These are phyloP conservation scores for Penicillium samsonianum DNA, from an alignment of 495 filamentous ascomycete species.

Conservation along the genomic window DNA sequence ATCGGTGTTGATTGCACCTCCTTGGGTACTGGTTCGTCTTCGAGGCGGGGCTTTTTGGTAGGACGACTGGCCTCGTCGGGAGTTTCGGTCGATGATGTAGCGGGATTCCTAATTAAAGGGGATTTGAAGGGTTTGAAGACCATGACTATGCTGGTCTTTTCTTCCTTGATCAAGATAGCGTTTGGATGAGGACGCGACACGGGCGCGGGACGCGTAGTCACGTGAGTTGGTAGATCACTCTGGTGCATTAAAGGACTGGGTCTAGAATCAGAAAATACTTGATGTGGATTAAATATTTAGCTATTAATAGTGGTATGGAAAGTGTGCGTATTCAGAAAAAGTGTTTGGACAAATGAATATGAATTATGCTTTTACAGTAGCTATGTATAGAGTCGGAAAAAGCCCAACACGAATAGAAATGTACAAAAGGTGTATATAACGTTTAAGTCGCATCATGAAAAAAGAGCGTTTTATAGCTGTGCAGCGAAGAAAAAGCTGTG, in stretches of 20 bases:
- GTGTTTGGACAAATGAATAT: background rate
- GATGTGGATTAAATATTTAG: background rate
- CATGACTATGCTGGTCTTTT: conserved; percentile 32
- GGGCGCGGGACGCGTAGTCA: conserved; percentile 24
- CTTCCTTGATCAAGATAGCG: conserved; percentile 5
- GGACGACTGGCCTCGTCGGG: conserved; percentile 20
- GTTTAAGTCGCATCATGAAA: conserved; percentile 19
- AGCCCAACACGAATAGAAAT: conserved; percentile 17
- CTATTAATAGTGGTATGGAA: background rate
- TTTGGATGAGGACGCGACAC: conserved; percentile 11
- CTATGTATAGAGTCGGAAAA: conserved; percentile 10
- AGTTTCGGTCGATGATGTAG: conserved; percentile 5
- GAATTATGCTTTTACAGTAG: conserved; percentile 13
- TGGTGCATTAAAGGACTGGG: background rate
- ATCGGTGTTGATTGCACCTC: conserved; percentile 16
- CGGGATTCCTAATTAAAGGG: conserved; percentile 43
- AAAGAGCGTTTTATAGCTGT: conserved; percentile 12
- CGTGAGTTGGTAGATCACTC: conserved; percentile 12
- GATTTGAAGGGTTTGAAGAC: conserved; percentile 51
- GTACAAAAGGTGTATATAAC: conserved; percentile 18
- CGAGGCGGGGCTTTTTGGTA: conserved; percentile 34
- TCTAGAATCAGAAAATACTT: background rate
- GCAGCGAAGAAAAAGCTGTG: conserved; percentile 12
- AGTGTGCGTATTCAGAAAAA: background rate
- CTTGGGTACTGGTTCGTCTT: conserved; percentile 18